Evolutionary conservation across 495 filamentous ascomycete genomes (phyloP).

Genomic region (Hypomontagnella submonticulosa): DNA sequence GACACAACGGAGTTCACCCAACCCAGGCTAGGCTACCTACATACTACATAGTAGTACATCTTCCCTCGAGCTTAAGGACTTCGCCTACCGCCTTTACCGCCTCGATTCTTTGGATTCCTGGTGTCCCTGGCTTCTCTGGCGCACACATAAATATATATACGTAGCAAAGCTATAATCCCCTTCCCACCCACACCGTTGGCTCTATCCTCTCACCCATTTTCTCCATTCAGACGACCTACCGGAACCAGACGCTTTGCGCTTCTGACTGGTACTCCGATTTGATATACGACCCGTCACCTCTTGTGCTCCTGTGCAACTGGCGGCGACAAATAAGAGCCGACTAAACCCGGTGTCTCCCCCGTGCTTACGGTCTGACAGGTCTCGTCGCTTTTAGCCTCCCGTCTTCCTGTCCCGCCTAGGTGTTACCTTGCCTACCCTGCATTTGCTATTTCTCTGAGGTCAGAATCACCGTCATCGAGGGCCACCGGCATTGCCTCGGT

Average conservation of each 20-base stretch:
- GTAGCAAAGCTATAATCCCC: neutral
- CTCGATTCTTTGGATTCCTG: slow-evolving; percentile 27
- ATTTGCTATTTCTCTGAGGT: slow-evolving; percentile 33
- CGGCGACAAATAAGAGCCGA: slow-evolving; percentile 35
- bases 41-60: slow-evolving; percentile 18
- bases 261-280: slow-evolving; percentile 29
- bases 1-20: slow-evolving; percentile 37
- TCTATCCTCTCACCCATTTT: slow-evolving; percentile 7
- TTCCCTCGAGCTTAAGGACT: slow-evolving; percentile 19
- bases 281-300: slow-evolving; percentile 43
- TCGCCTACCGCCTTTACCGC: slow-evolving; percentile 39
- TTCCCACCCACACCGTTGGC: slow-evolving; percentile 16
- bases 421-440: slow-evolving; percentile 37
- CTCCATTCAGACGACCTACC: slow-evolving; percentile 13
- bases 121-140: slow-evolving; percentile 11
- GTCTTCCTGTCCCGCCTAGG: slow-evolving; percentile 24
- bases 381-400: slow-evolving; percentile 42
- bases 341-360: slow-evolving; percentile 38
- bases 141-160: slow-evolving; percentile 10
- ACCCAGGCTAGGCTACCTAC: slow-evolving; percentile 36
- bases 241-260: slow-evolving; percentile 20
- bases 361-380: slow-evolving; percentile 44
- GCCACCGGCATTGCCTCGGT: slow-evolving; percentile 33
- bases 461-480: slow-evolving; percentile 41
- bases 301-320: slow-evolving; percentile 29